Percentiles rank a stretch among this genome's conserved stretches.
Conservation (phyloP, 1,139 yeast genomes). For the Hansenula anomala region DNA sequence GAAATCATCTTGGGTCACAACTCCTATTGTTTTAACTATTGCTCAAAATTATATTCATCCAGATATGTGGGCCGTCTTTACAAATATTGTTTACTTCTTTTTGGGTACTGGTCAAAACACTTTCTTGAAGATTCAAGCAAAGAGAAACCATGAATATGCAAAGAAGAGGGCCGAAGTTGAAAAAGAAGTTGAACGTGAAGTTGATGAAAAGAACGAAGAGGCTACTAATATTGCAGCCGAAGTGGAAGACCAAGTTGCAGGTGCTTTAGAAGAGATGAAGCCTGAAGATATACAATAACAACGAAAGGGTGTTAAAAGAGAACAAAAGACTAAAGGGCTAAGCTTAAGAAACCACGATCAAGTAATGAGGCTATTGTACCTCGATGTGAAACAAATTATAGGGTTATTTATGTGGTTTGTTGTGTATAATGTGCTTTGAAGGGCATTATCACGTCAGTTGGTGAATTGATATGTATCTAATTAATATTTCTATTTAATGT, state of each 20-base stretch:
- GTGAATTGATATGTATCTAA: no score
- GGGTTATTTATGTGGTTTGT: conserved; percentile 18
- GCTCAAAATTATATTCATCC: conserved; percentile 77
- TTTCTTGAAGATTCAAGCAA: conserved; percentile 45
- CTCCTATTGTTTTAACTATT: conserved; percentile 54
- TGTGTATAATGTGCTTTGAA: conserved; percentile 11
- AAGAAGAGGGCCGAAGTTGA: conserved; percentile 20
- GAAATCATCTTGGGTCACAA: conserved; percentile 59
- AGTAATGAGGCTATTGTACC: conserved; percentile 1
- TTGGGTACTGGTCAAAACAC: conserved; percentile 79
- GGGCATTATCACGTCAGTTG: no score
- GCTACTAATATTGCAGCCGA: not conserved
- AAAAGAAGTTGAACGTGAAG: conserved; percentile 9
- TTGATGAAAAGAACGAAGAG: conserved; percentile 2
- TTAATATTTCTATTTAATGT: no score
- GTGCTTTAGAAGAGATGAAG: conserved; percentile 3
- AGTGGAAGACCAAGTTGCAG: conserved; percentile 1
- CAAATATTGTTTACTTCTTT: conserved; percentile 66
- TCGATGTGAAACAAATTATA: conserved; percentile 14
- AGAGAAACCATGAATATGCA: conserved; percentile 20
- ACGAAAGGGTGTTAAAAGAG: conserved; percentile 1
- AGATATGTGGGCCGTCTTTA: conserved; percentile 82
- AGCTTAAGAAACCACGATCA: not conserved
- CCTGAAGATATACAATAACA: conserved; percentile 7
- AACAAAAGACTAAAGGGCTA: not conserved